phyloP scores from a whole-genome alignment of 345 rosid species.

The Aurinia saxatilis region DNA sequence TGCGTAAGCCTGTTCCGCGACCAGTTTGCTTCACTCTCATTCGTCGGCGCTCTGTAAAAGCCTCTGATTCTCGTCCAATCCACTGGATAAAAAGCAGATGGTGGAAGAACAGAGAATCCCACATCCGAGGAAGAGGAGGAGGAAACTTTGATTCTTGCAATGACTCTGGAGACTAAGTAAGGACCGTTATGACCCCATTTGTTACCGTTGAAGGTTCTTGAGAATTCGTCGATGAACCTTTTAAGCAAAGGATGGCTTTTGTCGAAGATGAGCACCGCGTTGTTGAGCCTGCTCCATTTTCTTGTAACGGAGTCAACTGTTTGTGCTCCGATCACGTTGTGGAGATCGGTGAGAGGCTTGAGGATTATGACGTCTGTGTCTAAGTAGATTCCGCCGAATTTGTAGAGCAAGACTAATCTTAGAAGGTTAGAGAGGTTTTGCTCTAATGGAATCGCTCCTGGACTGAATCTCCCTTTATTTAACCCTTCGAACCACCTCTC shows the following conservation, averaged over 20 bases:
- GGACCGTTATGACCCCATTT: conserved; percentile 99
- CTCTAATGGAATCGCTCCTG: conserved; percentile 74
- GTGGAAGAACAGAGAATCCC: conserved; percentile 63
- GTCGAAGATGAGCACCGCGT: conserved; percentile 76
- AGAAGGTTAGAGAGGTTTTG: conserved; percentile 87
- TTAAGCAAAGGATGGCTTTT: conserved; percentile 65
- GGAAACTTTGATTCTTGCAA: conserved; percentile 34
- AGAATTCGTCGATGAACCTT: conserved; percentile 76
- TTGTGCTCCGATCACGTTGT: conserved; percentile 79
- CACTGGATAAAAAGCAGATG: conserved; percentile 80
- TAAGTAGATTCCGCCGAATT: conserved; percentile 71
- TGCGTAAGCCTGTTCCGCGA: conserved; percentile 35
- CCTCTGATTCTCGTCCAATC: conserved; percentile 62
- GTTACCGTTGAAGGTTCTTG: conserved; percentile 73
- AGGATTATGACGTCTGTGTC: conserved; percentile 72
- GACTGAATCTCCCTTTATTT: conserved; percentile 50
- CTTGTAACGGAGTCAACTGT: conserved; percentile 42
- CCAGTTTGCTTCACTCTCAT: conserved; percentile 45
- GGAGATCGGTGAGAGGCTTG: conserved; percentile 39
- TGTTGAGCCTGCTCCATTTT: conserved; percentile 83
- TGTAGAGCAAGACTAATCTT: conserved; percentile 67
- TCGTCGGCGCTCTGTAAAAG: conserved; percentile 42
- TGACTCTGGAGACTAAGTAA: conserved; percentile 78
- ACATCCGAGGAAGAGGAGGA: conserved; percentile 16
- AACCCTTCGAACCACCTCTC: conserved; percentile 53